These are phyloP conservation scores for Venturia carpophila DNA, from an alignment of 2,329 filamentous ascomycete genomes.

Conservation along the genomic window DNA sequence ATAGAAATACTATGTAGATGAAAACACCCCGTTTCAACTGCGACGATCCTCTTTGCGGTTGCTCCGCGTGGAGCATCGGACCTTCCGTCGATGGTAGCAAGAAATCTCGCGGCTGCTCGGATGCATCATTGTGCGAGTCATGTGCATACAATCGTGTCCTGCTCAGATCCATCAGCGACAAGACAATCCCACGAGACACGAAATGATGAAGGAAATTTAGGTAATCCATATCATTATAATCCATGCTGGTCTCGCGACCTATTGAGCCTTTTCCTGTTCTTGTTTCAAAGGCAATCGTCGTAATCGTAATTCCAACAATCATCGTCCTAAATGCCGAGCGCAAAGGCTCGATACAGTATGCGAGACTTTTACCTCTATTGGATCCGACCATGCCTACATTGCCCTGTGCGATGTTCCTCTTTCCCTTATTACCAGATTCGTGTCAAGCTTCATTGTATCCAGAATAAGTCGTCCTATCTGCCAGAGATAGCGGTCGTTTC, in stretches of 20 bases:
- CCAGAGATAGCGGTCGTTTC: slow-evolving; percentile 2
- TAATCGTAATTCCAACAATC: not conserved
- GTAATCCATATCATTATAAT: not conserved
- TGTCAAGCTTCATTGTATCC: slow-evolving; percentile 1
- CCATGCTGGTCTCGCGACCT: not conserved
- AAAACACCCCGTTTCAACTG: not conserved
- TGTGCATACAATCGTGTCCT: not conserved
- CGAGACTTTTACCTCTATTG: not conserved
- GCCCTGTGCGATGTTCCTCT: not conserved
- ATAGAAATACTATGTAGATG: slow-evolving; percentile 6
- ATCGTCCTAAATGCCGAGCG: not conserved
- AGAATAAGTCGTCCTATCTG: slow-evolving; percentile 1
- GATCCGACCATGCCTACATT: not conserved
- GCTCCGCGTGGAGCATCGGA: not conserved
- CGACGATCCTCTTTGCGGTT: not conserved
- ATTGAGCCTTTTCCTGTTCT: not conserved
- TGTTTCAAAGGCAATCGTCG: not conserved
- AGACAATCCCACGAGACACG: not conserved
- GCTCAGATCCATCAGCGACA: not conserved
- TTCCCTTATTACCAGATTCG: not conserved
- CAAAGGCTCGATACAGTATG: not conserved
- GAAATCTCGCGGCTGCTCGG: too few species aligned
- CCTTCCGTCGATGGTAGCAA: not conserved
- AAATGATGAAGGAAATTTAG: not conserved
- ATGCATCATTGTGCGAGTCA: not conserved